Conservation (phyloP, 2,329 filamentous ascomycete species). For the Capronia americana region DNA sequence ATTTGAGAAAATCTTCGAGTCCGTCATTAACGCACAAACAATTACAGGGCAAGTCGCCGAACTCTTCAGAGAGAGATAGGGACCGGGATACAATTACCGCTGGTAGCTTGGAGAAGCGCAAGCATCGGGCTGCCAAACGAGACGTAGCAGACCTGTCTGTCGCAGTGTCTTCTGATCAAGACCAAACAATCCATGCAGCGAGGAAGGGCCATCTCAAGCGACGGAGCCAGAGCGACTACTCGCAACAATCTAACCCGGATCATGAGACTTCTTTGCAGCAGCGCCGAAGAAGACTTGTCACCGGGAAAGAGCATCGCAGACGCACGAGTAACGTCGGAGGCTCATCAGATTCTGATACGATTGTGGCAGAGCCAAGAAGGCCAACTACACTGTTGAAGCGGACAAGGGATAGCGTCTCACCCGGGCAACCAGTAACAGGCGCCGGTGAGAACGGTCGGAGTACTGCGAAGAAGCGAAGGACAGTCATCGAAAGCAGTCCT, state of each 20-base stretch:
- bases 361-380: slow-evolving; percentile 28
- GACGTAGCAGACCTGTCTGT: slow-evolving; percentile 33
- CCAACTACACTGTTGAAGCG: slow-evolving; percentile 46
- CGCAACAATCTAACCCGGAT: slow-evolving; percentile 31
- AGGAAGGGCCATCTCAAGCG: slow-evolving; percentile 34
- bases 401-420: slow-evolving; percentile 51
- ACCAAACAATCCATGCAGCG: slow-evolving; percentile 30
- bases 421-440: slow-evolving; percentile 39
- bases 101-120: slow-evolving; percentile 26
- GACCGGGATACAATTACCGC: slow-evolving; percentile 25
- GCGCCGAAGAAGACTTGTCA: slow-evolving; percentile 38
- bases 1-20: slow-evolving; percentile 34
- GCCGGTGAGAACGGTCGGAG: slow-evolving; percentile 37
- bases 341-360: slow-evolving; percentile 36
- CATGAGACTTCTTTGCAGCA: slow-evolving; percentile 33
- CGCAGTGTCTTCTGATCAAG: slow-evolving; percentile 41
- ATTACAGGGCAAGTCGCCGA: slow-evolving; percentile 32
- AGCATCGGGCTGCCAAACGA: slow-evolving; percentile 20
- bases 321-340: slow-evolving; percentile 42
- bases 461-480: slow-evolving; percentile 52
- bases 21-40: slow-evolving; percentile 37
- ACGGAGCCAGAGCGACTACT: slow-evolving; percentile 40
- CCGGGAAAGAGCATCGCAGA: slow-evolving; percentile 40
- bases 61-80: slow-evolving; percentile 27
- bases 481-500: slow-evolving; percentile 50